Evolutionary conservation across 164 flowering plant genomes (phyloP).

Genomic region (Chimonanthus salicifolius): DNA sequence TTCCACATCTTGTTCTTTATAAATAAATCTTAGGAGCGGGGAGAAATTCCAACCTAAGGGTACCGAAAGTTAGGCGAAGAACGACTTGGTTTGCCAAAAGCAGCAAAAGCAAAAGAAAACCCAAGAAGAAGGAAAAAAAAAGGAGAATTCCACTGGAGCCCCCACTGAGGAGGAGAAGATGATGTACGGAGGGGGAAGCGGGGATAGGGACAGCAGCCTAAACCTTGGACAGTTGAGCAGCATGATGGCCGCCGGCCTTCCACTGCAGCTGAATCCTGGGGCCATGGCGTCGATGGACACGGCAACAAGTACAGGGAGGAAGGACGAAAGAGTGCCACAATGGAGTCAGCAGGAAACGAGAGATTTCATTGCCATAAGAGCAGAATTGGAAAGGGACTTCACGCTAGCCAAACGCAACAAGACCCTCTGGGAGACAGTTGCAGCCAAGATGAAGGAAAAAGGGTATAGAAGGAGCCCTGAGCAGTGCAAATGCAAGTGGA

Average conservation of each 20-base stretch:
- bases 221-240: conserved; percentile 9
- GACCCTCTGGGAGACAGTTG: conserved; percentile 60
- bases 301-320: conserved; percentile 5
- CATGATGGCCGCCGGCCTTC: conserved; percentile 14
- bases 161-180: neutral
- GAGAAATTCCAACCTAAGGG: too few species aligned
- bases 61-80: too few species aligned
- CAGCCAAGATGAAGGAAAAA: conserved; percentile 44
- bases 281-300: conserved; percentile 8
- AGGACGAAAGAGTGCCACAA: conserved; percentile 43
- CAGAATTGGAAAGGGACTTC: conserved; percentile 54
- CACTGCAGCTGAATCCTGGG: conserved; percentile 20
- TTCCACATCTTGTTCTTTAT: too few species aligned
- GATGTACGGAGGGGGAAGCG: conserved; percentile 16
- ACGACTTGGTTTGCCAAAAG: too few species aligned
- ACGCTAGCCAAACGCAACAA: conserved; percentile 46
- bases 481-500: conserved; percentile 89
- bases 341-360: conserved; percentile 67
- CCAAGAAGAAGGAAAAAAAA: neutral
- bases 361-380: conserved; percentile 58
- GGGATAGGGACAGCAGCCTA: conserved; percentile 15
- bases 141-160: neutral
- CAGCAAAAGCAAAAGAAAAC: too few species aligned
- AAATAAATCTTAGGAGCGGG: too few species aligned
- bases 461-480: conserved; percentile 56